These are phyloP conservation scores for Setomelanomma holmii DNA, from an alignment of 2,329 filamentous ascomycete genomes.

Conservation along the genomic window DNA sequence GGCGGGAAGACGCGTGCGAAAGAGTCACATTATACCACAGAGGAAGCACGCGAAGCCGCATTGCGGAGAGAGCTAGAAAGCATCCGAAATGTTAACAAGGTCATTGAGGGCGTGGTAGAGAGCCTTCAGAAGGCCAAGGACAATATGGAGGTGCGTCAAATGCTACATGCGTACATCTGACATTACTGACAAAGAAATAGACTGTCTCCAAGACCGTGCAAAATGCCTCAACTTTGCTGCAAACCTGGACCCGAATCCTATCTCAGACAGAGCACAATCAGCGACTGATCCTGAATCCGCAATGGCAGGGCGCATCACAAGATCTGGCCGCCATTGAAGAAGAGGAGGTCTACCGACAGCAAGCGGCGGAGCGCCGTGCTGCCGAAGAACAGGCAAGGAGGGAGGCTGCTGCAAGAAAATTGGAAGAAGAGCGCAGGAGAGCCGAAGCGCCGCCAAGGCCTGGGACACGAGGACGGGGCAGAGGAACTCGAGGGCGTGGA, in stretches of 20 bases:
- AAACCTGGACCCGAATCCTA: constrained; percentile 94
- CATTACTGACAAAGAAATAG: constrained; percentile 51
- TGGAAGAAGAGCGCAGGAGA: constrained; percentile 61
- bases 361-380: constrained; percentile 77
- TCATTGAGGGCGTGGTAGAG: constrained; percentile 79
- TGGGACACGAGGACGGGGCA: constrained; percentile 45
- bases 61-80: constrained; percentile 82
- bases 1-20: constrained; percentile 48
- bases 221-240: constrained; percentile 86
- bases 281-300: constrained; percentile 83
- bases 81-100: constrained; percentile 84
- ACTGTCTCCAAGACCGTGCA: constrained; percentile 85
- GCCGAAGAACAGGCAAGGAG: constrained; percentile 79
- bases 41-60: constrained; percentile 74
- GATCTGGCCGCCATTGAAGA: constrained; percentile 87
- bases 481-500: constrained; percentile 45
- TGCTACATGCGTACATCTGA: not conserved
- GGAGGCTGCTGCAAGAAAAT: constrained; percentile 67
- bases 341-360: constrained; percentile 75
- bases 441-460: constrained; percentile 63
- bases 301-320: constrained; percentile 87
- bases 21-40: constrained; percentile 65
- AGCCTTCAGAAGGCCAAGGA: constrained; percentile 74
- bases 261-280: constrained; percentile 98
- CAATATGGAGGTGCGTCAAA: constrained; percentile 73